Evolutionary conservation across 1,139 yeast genomes (phyloP).

Genomic region (Magnusiomyces sp.): DNA sequence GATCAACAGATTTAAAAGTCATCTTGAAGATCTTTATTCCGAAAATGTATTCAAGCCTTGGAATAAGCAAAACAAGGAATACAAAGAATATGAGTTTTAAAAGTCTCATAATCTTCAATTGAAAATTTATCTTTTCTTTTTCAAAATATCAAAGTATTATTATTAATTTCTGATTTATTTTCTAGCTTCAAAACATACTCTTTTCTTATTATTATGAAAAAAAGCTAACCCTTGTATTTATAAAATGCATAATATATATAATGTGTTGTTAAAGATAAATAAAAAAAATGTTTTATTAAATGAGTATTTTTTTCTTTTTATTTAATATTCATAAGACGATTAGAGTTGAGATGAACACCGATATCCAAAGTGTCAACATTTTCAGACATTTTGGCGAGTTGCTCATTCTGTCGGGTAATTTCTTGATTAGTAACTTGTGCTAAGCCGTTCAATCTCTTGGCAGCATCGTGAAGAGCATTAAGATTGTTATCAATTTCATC

Average conservation of each 20-base stretch:
- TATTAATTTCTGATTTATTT: too few relatives aligned
- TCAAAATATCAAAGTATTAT: too few relatives aligned
- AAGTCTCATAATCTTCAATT: too few relatives aligned
- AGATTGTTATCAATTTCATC: constrained; percentile 48
- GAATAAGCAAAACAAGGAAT: not conserved
- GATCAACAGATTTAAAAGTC: constrained; percentile 35
- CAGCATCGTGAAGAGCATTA: constrained; percentile 41
- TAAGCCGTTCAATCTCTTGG: constrained; percentile 42
- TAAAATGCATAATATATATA: too few relatives aligned
- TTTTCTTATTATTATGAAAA: too few relatives aligned
- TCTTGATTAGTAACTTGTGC: constrained; percentile 48
- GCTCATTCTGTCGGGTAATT: constrained; percentile 42
- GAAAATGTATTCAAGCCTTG: not conserved
- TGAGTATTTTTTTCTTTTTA: constrained; percentile 18
- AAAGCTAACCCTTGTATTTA: too few relatives aligned
- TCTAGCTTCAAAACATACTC: too few relatives aligned
- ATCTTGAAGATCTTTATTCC: not conserved
- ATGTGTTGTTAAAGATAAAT: too few relatives aligned
- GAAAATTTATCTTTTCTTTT: too few relatives aligned
- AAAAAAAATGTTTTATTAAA: too few relatives aligned
- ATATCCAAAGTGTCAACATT: constrained; percentile 44
- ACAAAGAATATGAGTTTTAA: not conserved
- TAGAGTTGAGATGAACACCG: constrained; percentile 43
- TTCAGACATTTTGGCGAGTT: constrained; percentile 46
- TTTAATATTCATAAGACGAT: constrained; percentile 34